Evolutionary conservation across 2,329 filamentous ascomycete species (phyloP).

Genomic region (Calonectria pseudoturangicola): DNA sequence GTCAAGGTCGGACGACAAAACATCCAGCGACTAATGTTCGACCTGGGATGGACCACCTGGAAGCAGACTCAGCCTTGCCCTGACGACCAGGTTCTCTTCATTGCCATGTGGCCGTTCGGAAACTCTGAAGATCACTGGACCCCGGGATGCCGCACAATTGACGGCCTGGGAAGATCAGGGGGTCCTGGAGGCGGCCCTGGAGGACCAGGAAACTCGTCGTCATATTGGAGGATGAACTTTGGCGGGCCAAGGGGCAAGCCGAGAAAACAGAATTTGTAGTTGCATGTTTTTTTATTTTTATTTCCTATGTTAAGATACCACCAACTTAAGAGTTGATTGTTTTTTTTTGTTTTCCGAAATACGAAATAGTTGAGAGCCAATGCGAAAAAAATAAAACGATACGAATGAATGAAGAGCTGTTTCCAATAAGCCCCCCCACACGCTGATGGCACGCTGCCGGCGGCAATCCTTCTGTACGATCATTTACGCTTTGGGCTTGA

Average conservation of each 20-base stretch:
- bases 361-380: background rate
- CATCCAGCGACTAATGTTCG: slow-evolving; percentile 62
- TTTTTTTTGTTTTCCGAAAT: slow-evolving; percentile 6
- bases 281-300: background rate
- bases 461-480: background rate
- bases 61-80: slow-evolving; percentile 73
- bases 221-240: slow-evolving; percentile 51
- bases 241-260: slow-evolving; percentile 13
- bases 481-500: background rate
- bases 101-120: slow-evolving; percentile 80
- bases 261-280: background rate
- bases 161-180: slow-evolving; percentile 46
- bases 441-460: background rate
- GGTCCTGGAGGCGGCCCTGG: slow-evolving; percentile 43
- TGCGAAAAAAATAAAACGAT: slow-evolving; percentile 3
- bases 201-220: slow-evolving; percentile 29
- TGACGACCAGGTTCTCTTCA: slow-evolving; percentile 73
- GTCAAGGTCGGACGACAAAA: slow-evolving; percentile 44
- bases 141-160: slow-evolving; percentile 57
- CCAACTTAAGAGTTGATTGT: slow-evolving; percentile 5
- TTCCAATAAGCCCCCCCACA: background rate
- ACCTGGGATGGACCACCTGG: slow-evolving; percentile 77
- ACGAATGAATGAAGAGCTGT: background rate
- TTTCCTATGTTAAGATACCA: slow-evolving; percentile 16
- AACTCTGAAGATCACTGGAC: slow-evolving; percentile 70